These are phyloP conservation scores for Penicillium ochrochloron DNA, from an alignment of 495 filamentous ascomycete genomes.

Conservation along the genomic window DNA sequence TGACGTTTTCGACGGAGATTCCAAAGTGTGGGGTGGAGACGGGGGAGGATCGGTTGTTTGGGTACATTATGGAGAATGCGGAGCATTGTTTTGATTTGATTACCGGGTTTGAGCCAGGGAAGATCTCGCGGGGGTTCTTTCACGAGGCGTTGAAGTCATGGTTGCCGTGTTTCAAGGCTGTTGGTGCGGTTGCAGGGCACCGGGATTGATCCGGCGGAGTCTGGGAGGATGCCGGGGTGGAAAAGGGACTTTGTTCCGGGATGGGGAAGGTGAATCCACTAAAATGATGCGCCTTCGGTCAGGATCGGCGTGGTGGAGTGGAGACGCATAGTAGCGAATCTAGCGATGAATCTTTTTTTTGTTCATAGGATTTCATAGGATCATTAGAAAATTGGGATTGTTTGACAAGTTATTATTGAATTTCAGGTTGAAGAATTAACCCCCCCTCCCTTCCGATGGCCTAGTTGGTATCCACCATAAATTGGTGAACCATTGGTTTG, in stretches of 20 bases:
- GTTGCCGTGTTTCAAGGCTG: slow-evolving; percentile 47
- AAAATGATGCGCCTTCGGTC: background rate
- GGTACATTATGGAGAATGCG: slow-evolving; percentile 51
- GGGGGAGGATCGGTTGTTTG: slow-evolving; percentile 48
- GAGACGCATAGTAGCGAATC: too few relatives aligned
- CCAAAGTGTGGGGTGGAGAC: slow-evolving; percentile 53
- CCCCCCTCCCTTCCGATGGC: too few relatives aligned
- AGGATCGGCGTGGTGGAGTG: slow-evolving; percentile 1
- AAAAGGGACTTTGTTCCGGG: background rate
- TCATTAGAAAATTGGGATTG: background rate
- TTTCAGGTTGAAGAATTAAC: too few relatives aligned
- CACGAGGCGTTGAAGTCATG: slow-evolving; percentile 49
- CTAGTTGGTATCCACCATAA: too few relatives aligned
- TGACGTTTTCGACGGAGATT: slow-evolving; percentile 43
- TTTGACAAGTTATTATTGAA: background rate
- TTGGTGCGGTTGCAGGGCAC: too few relatives aligned
- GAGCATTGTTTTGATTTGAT: slow-evolving; percentile 60
- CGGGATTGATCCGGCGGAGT: background rate
- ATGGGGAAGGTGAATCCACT: background rate
- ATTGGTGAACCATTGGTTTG: too few relatives aligned
- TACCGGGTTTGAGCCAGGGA: slow-evolving; percentile 32
- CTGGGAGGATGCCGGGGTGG: slow-evolving; percentile 6
- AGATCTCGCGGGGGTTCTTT: slow-evolving; percentile 42
- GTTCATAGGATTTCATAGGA: background rate
- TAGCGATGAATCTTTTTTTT: background rate